Evolutionary conservation across 257 asterid genomes (phyloP), one percentile per base, ranked within the genome.

Genomic region (Eucommia ulmoides): DNA sequence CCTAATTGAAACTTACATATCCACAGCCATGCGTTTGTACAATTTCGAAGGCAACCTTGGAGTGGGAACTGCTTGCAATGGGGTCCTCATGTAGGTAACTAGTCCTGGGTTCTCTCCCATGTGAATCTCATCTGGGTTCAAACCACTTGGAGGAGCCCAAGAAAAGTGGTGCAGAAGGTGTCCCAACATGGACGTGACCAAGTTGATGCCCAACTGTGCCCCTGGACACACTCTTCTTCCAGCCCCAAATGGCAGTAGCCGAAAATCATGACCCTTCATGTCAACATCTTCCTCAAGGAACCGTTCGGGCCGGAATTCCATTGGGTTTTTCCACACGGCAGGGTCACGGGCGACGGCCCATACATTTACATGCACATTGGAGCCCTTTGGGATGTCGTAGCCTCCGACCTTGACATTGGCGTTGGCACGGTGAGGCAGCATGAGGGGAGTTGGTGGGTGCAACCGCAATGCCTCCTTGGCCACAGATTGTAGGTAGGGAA

Each of bases 381-480:
- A 63, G 29, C 89, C 83, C 65, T 76, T 79, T 4, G 94, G 94
- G 20, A 82, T 70, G 77, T 82, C 93, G 22, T 76, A 82, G 11
- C 89, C 89, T 7, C 82, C 78, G 1, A 82, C 53, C 65, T 82
- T 82, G 49, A 82, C 86, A 2, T 65, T 54, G 45, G 80, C 53
- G 6, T 64, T 82, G 72, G 89, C 54, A 7, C 83, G 77, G 53
- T 82, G 94, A 25, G 89, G 84, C 19, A 77, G 84, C 84, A 77
- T 77, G 11, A 80, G 82, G 22, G 94, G 94, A n/a, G 94, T 83
- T 20, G 94, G 94, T 33, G 94, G 91, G 62, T 83, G 91, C 35
- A 83, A 55, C 49, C 87, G 49, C 25, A 83, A 68, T 0, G 94
- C 73, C 59, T 83, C 94, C 66, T 83, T 83, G 35, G 80, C 84